Conservation (phyloP, 2,329 filamentous ascomycete genomes). For the Pezicula rhizophila region DNA sequence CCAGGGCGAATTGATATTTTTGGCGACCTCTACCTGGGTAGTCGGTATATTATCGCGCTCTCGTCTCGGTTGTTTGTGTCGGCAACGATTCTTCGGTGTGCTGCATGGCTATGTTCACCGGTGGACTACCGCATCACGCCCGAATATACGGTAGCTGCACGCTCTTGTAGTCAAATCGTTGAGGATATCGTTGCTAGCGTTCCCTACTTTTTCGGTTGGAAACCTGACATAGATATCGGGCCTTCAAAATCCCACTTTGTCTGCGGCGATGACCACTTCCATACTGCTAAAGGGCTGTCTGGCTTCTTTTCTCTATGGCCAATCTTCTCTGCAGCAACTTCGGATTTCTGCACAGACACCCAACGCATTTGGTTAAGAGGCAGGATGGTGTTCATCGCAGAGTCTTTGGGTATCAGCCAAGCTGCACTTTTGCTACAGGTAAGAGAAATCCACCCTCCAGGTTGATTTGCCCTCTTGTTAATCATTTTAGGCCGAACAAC, state of each 20-base stretch:
- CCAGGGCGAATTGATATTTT: constrained; percentile 53
- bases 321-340: constrained; percentile 42
- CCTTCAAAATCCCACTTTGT: constrained; percentile 32
- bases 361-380: constrained; percentile 49
- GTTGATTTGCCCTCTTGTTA: no score
- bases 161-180: constrained; percentile 44
- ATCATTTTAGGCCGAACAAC: background rate
- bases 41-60: constrained; percentile 48
- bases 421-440: constrained; percentile 46
- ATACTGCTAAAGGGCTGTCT: constrained; percentile 41
- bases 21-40: constrained; percentile 48
- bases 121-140: constrained; percentile 54
- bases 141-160: constrained; percentile 48
- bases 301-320: constrained; percentile 55
- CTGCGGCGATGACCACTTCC: constrained; percentile 41
- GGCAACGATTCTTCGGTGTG: constrained; percentile 48
- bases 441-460: constrained; percentile 7
- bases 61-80: constrained; percentile 46
- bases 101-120: constrained; percentile 50
- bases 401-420: constrained; percentile 48
- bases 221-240: constrained; percentile 36
- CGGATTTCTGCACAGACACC: constrained; percentile 51
- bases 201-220: constrained; percentile 53
- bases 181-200: constrained; percentile 51
- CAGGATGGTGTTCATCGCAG: constrained; percentile 45